Conservation (phyloP, 2,329 filamentous ascomycete genomes). For the Onygenales sp. region DNA sequence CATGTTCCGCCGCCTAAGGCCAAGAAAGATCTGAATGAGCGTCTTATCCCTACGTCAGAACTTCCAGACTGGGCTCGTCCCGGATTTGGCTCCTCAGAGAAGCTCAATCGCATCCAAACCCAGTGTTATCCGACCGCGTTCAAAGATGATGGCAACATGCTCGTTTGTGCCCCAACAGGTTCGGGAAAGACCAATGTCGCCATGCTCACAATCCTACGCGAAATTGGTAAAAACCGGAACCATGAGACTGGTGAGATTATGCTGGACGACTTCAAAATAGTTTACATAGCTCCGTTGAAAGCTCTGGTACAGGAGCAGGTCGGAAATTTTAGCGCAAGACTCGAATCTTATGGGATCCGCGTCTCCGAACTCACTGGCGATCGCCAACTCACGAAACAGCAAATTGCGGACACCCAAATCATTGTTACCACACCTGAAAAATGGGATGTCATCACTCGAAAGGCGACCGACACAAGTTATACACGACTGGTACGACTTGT, state of each 20-base stretch:
- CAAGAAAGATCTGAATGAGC: conserved; percentile 67
- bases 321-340: conserved; percentile 86
- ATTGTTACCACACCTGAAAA: conserved; percentile 98
- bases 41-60: conserved; percentile 68
- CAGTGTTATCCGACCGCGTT: conserved; percentile 89
- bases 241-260: conserved; percentile 86
- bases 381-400: conserved; percentile 94
- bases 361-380: conserved; percentile 97
- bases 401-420: conserved; percentile 94
- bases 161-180: conserved; percentile 92
- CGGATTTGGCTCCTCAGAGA: conserved; percentile 77
- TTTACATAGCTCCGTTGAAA: conserved; percentile 94
- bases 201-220: conserved; percentile 91
- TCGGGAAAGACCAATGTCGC: conserved; percentile 98
- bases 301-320: conserved; percentile 96
- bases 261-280: conserved; percentile 94
- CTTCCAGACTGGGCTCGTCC: conserved; percentile 85
- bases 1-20: conserved; percentile 91
- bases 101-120: conserved; percentile 91
- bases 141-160: conserved; percentile 90
- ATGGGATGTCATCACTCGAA: conserved; percentile 97
- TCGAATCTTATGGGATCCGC: conserved; percentile 82
- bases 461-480: conserved; percentile 92
- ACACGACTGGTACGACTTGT: conserved; percentile 93
- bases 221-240: conserved; percentile 92